Evolutionary conservation across 768 basidiomycete species (phyloP).

Genomic region (Mrakia gelida): DNA sequence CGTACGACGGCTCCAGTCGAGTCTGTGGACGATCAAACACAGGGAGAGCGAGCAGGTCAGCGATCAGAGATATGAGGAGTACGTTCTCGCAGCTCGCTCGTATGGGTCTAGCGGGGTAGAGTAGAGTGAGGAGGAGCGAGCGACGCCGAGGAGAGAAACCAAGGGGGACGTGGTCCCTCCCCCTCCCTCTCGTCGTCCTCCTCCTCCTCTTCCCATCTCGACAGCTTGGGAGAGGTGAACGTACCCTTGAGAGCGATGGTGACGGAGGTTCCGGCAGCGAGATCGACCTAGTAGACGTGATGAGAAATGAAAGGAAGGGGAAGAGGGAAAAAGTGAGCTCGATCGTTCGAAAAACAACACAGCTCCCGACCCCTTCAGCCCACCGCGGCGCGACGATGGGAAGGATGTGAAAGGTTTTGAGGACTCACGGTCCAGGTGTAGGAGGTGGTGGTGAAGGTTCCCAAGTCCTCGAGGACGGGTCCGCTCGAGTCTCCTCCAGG

Average conservation of each 20-base stretch:
- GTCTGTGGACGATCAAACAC: slow-evolving; percentile 36
- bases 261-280: slow-evolving; percentile 36
- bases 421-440: slow-evolving; percentile 35
- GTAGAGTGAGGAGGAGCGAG: background rate
- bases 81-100: background rate
- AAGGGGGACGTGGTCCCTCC: background rate
- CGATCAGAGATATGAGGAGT: background rate
- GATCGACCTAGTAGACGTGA: slow-evolving; percentile 28
- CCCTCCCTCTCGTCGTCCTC: background rate
- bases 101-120: background rate
- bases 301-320: background rate
- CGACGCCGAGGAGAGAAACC: background rate
- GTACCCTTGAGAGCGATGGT: slow-evolving; percentile 37
- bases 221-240: background rate
- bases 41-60: background rate
- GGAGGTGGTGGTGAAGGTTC: slow-evolving; percentile 24
- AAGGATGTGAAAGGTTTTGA: no score
- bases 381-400: background rate
- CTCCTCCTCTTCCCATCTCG: background rate
- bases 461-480: slow-evolving; percentile 26
- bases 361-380: background rate
- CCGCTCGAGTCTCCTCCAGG: slow-evolving; percentile 32
- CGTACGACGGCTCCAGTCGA: slow-evolving; percentile 35
- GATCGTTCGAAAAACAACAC: background rate
- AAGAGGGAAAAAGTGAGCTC: background rate